Evolutionary conservation across 768 basidiomycete genomes (phyloP).

Genomic region (Mycena belliarum): DNA sequence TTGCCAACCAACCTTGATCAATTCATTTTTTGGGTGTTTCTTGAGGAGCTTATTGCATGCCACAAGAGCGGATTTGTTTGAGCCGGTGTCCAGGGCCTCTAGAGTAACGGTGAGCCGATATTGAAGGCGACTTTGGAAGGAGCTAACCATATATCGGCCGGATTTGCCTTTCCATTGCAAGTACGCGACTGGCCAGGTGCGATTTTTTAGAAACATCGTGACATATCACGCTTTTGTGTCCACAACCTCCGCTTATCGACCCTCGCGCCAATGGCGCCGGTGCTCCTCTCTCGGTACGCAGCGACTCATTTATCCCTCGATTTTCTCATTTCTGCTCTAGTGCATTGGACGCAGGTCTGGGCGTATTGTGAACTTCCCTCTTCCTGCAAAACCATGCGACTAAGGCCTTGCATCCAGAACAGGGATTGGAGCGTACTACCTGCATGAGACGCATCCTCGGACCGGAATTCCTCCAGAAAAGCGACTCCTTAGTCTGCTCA

Average conservation of each 20-base stretch:
- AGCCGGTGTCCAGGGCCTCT: slow-evolving; percentile 87
- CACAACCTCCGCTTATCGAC: too few species aligned
- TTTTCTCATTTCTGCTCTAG: slow-evolving; percentile 36
- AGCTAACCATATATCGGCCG: slow-evolving; percentile 79
- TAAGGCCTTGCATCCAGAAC: slow-evolving; percentile 35
- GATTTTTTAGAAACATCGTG: too few species aligned
- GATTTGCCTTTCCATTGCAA: slow-evolving; percentile 73
- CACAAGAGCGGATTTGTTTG: slow-evolving; percentile 84
- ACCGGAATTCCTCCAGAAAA: slow-evolving; percentile 55
- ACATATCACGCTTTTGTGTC: too few species aligned
- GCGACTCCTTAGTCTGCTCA: slow-evolving; percentile 43
- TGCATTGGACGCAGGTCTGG: slow-evolving; percentile 68
- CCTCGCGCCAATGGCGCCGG: slow-evolving; percentile 33
- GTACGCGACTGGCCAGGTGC: slow-evolving; percentile 9
- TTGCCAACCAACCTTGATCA: slow-evolving; percentile 69
- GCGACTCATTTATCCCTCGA: background rate
- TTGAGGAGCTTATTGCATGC: slow-evolving; percentile 87
- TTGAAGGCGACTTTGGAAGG: background rate
- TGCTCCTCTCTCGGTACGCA: slow-evolving; percentile 55
- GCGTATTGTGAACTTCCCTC: slow-evolving; percentile 46
- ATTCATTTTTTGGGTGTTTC: slow-evolving; percentile 73
- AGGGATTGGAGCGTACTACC: slow-evolving; percentile 74
- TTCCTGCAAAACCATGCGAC: background rate
- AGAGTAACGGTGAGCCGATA: slow-evolving; percentile 6
- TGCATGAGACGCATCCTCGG: slow-evolving; percentile 80